A percentile compares a stretch with the other conserved stretches of the same genome.
Conservation (phyloP, 371 early-diverging fungal species). For the Mucor saturninus region DNA sequence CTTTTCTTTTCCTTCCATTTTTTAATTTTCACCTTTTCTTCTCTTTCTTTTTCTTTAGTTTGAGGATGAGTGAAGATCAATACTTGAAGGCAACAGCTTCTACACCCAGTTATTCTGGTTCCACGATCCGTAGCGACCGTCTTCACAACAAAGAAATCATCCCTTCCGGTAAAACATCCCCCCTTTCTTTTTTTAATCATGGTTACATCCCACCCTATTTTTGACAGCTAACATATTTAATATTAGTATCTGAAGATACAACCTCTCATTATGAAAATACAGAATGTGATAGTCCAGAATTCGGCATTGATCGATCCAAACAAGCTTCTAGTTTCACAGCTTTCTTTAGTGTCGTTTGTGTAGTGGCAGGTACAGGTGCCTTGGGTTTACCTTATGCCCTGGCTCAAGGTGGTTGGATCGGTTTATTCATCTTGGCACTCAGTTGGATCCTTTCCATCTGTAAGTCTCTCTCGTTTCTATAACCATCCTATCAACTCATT, state of each 20-base stretch:
- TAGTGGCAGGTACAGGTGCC: conserved; percentile 86
- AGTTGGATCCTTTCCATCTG: conserved; percentile 48
- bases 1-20: background rate
- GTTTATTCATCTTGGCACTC: conserved; percentile 43
- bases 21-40: background rate
- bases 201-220: background rate
- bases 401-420: conserved; percentile 50
- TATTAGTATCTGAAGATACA: background rate
- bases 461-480: conserved; percentile 25
- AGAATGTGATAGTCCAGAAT: conserved; percentile 7
- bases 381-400: conserved; percentile 84
- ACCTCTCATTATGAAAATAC: background rate
- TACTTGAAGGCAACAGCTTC: background rate
- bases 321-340: conserved; percentile 46
- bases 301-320: conserved; percentile 25
- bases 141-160: background rate
- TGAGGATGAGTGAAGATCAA: conserved; percentile 1
- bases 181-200: background rate
- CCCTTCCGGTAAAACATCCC: background rate
- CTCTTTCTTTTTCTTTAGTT: background rate
- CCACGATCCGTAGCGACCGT: background rate
- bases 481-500: too few relatives aligned
- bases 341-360: conserved; percentile 74
- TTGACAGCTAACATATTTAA: background rate
- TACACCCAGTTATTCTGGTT: background rate